phyloP scores from a whole-genome alignment of 1,284 basidiomycete genomes.

The Ganoderma meredithae region DNA sequence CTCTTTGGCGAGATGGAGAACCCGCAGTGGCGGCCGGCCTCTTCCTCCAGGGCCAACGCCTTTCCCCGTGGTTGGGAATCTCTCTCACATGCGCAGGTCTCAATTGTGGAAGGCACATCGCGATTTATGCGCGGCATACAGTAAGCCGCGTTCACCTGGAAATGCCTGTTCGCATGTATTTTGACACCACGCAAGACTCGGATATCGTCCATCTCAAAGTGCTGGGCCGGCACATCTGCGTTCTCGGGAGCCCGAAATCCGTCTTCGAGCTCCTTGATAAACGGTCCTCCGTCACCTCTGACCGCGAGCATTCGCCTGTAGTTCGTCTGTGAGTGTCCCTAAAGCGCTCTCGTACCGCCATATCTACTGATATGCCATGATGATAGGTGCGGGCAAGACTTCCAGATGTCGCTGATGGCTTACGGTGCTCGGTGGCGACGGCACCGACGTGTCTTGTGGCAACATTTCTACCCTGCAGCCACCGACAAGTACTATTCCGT shows the following conservation, averaged over 20 bases:
- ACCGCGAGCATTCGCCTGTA: background rate
- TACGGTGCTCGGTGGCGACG: conserved; percentile 32
- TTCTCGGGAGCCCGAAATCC: conserved; percentile 12
- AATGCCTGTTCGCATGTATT: background rate
- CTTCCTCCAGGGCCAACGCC: conserved; percentile 12
- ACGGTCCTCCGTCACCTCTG: conserved; percentile 16
- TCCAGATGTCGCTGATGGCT: conserved; percentile 4
- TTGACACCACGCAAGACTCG: background rate
- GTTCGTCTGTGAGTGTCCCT: background rate
- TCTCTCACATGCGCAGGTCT: background rate
- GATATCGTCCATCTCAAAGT: conserved; percentile 13
- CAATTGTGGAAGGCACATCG: conserved; percentile 10
- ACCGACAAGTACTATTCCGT: background rate
- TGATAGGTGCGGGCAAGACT: conserved; percentile 1
- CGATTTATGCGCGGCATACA: conserved; percentile 5
- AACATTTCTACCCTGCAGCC: background rate
- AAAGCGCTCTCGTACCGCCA: background rate
- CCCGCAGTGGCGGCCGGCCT: background rate
- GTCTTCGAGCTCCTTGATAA: conserved; percentile 23
- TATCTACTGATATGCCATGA: background rate
- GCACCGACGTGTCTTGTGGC: conserved; percentile 31
- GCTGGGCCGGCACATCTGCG: conserved; percentile 8
- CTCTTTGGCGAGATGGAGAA: background rate
- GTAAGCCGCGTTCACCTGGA: background rate
- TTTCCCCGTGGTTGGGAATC: conserved; percentile 7